Evolutionary conservation across 176 grass and related monocot genomes (phyloP).

Genomic region (Carex pumila): DNA sequence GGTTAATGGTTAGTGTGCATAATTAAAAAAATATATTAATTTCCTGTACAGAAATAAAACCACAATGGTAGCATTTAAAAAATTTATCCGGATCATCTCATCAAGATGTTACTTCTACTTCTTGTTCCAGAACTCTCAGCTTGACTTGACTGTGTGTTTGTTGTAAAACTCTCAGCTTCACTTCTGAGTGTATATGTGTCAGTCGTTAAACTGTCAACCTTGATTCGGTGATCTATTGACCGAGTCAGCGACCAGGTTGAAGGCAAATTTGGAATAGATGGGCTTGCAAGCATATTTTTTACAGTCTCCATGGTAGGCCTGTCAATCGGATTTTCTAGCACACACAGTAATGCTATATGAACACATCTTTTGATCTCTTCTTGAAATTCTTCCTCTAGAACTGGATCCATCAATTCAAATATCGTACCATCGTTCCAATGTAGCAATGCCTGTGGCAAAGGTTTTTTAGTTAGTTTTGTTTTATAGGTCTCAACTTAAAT

Average conservation of each 20-base stretch:
- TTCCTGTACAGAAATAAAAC: too few relatives aligned
- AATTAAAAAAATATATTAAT: neutral
- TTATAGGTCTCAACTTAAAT: neutral
- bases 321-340: conserved; percentile 1
- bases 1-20: neutral
- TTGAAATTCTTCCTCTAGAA: neutral
- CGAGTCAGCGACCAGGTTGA: neutral
- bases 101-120: neutral
- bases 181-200: neutral
- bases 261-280: neutral
- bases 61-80: too few relatives aligned
- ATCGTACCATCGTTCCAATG: neutral
- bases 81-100: neutral
- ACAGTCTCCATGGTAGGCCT: neutral
- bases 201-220: neutral
- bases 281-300: conserved; percentile 1
- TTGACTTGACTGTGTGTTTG: neutral
- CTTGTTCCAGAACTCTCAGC: neutral
- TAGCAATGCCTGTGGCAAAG: neutral
- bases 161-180: neutral
- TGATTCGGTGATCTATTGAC: neutral
- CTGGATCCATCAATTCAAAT: neutral
- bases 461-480: neutral
- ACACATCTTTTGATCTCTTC: conserved; percentile 14
- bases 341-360: conserved; percentile 2